A percentile compares a stretch with the other conserved stretches of the same genome.
phyloP scores from a whole-genome alignment of 345 rosid species.

The Sisymbrium irio region DNA sequence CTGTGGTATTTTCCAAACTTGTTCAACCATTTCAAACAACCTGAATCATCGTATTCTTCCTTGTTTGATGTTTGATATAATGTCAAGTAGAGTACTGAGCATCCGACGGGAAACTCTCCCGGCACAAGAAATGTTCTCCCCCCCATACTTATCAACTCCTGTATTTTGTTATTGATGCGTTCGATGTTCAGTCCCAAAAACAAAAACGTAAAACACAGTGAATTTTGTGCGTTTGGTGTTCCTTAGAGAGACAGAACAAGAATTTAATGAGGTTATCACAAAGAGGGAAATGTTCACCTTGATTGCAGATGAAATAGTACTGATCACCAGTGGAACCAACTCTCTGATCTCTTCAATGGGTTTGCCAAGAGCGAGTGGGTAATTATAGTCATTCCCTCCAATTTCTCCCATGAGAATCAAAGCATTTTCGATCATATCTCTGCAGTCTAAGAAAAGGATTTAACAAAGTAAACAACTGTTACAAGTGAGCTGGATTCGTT shows the following conservation, averaged over 20 bases:
- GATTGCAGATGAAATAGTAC: constrained; percentile 35
- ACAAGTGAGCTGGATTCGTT: not conserved
- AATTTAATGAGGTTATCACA: not conserved
- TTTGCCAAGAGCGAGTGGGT: constrained; percentile 22
- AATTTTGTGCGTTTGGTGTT: not conserved
- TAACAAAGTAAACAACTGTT: not conserved
- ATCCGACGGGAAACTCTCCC: constrained; percentile 44
- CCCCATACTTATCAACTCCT: constrained; percentile 50
- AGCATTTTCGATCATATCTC: constrained; percentile 34
- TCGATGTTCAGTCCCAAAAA: not conserved
- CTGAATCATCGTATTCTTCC: constrained; percentile 40
- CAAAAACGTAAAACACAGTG: not conserved
- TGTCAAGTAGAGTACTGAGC: constrained; percentile 32
- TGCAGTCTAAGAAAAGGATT: constrained; percentile 29
- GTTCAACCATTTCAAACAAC: constrained; percentile 48
- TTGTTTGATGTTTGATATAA: constrained; percentile 22
- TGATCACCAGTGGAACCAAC: constrained; percentile 41
- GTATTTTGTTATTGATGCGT: not conserved
- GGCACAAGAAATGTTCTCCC: constrained; percentile 50
- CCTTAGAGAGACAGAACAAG: not conserved
- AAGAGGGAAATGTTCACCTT: constrained; percentile 27
- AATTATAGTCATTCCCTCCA: constrained; percentile 55
- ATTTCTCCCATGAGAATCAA: constrained; percentile 58
- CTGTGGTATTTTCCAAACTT: constrained; percentile 39
- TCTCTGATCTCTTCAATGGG: constrained; percentile 23